Percentiles rank a stretch among this genome's conserved stretches.
phyloP scores from a whole-genome alignment of 2,329 filamentous ascomycete species.

The Cyphellophora attinorum region DNA sequence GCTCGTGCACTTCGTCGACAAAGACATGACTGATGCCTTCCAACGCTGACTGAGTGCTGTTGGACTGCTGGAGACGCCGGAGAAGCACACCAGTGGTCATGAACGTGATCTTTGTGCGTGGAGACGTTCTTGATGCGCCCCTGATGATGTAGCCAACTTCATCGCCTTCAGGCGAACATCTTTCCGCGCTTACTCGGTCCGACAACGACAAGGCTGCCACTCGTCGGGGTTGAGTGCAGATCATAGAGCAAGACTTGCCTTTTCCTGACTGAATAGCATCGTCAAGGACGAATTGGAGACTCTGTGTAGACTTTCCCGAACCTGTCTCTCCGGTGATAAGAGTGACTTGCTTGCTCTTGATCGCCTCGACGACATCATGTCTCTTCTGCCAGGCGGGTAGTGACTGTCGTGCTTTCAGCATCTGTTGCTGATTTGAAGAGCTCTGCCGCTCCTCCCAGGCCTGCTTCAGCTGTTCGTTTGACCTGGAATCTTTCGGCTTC shows the following conservation, averaged over 20 bases:
- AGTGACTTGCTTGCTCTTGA: constrained; percentile 72
- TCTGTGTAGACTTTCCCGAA: constrained; percentile 93
- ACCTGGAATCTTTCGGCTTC: constrained; percentile 9
- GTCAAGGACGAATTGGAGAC: constrained; percentile 90
- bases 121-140: constrained; percentile 71
- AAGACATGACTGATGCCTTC: constrained; percentile 90
- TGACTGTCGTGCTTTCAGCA: constrained; percentile 61
- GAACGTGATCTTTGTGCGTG: constrained; percentile 81
- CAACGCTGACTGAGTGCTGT: constrained; percentile 55
- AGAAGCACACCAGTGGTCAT: constrained; percentile 92
- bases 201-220: constrained; percentile 92
- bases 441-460: constrained; percentile 63
- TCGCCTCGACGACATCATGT: constrained; percentile 65
- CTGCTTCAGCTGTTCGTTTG: constrained; percentile 37
- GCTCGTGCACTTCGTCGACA: constrained; percentile 93
- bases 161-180: constrained; percentile 69
- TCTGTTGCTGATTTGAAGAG: constrained; percentile 57
- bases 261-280: constrained; percentile 70
- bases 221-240: constrained; percentile 89
- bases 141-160: constrained; percentile 90
- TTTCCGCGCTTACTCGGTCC: constrained; percentile 87
- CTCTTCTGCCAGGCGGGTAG: constrained; percentile 83
- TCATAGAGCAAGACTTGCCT: constrained; percentile 73
- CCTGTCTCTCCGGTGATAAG: constrained; percentile 97
- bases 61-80: constrained; percentile 60